Evolutionary conservation across 2,329 filamentous ascomycete species (phyloP).

Genomic region (Westerdykella sp.): DNA sequence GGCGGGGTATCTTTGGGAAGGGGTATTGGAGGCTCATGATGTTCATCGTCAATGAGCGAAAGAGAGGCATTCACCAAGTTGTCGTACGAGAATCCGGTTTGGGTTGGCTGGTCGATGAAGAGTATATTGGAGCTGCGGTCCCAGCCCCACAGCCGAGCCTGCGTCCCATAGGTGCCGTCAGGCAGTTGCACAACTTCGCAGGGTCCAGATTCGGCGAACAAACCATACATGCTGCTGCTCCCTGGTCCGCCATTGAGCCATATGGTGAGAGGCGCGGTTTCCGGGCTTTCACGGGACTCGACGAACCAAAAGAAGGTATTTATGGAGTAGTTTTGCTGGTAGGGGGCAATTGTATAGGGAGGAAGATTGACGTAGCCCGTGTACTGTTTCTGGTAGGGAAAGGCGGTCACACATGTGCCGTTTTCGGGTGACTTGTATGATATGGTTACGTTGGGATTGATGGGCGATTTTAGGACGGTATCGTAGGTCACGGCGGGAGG

Average conservation of each 20-base stretch:
- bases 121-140: slow-evolving; percentile 55
- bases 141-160: slow-evolving; percentile 59
- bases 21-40: slow-evolving; percentile 19
- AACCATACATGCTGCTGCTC: slow-evolving; percentile 57
- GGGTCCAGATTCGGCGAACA: slow-evolving; percentile 56
- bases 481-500: slow-evolving; percentile 36
- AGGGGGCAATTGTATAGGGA: slow-evolving; percentile 42
- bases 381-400: slow-evolving; percentile 60
- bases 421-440: slow-evolving; percentile 58
- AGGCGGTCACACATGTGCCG: slow-evolving; percentile 60
- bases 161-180: slow-evolving; percentile 48
- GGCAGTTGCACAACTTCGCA: slow-evolving; percentile 39
- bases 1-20: slow-evolving; percentile 25
- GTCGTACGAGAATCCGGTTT: slow-evolving; percentile 65
- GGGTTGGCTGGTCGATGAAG: slow-evolving; percentile 59
- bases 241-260: slow-evolving; percentile 63
- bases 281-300: slow-evolving; percentile 49
- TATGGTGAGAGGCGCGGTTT: slow-evolving; percentile 51
- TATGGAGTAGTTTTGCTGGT: slow-evolving; percentile 51
- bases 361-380: slow-evolving; percentile 63
- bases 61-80: slow-evolving; percentile 47
- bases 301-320: slow-evolving; percentile 64
- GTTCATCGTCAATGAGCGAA: slow-evolving; percentile 26
- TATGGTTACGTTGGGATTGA: slow-evolving; percentile 59
- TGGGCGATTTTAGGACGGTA: slow-evolving; percentile 55